These are phyloP conservation scores for Collybia sordida DNA, from an alignment of 768 basidiomycete species.

Conservation along the genomic window DNA sequence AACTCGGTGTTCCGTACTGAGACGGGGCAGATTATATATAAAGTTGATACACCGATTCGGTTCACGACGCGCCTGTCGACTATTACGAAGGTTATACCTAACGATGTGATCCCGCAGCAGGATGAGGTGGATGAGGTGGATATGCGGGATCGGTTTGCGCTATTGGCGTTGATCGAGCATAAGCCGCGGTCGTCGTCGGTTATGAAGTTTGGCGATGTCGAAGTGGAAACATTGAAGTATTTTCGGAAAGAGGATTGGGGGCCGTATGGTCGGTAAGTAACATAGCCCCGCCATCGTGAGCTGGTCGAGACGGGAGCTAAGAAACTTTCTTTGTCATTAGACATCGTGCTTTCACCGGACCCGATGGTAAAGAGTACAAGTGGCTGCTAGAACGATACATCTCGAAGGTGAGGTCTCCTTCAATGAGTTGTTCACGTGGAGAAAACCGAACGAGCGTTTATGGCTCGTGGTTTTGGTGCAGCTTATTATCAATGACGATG, in stretches of 20 bases:
- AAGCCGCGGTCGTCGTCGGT: slow-evolving; percentile 4
- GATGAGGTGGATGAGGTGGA: slow-evolving; percentile 6
- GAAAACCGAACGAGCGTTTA: too few species aligned
- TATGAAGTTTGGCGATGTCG: slow-evolving; percentile 9
- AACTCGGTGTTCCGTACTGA: slow-evolving; percentile 18
- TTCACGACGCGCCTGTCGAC: slow-evolving; percentile 7
- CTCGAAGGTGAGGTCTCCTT: slow-evolving; percentile 10
- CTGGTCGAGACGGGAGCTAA: neutral
- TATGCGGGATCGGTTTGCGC: slow-evolving; percentile 24
- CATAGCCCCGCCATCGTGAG: neutral
- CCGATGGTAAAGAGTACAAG: slow-evolving; percentile 10
- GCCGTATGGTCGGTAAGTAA: slow-evolving; percentile 12
- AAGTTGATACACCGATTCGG: slow-evolving; percentile 20
- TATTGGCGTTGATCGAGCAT: slow-evolving; percentile 15
- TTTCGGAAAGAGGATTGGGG: slow-evolving; percentile 10
- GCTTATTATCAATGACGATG: neutral
- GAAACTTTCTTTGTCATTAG: slow-evolving; percentile 1
- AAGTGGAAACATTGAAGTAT: slow-evolving; percentile 7
- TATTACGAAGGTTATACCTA: slow-evolving; percentile 1
- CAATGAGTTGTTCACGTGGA: too few species aligned
- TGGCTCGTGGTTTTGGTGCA: neutral
- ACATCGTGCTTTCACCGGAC: slow-evolving; percentile 19
- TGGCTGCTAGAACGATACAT: slow-evolving; percentile 1
- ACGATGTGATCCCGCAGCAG: neutral
- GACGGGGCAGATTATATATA: slow-evolving; percentile 19